Evolutionary conservation across 768 basidiomycete species (phyloP).

Genomic region (Gloeophyllum trabeum): DNA sequence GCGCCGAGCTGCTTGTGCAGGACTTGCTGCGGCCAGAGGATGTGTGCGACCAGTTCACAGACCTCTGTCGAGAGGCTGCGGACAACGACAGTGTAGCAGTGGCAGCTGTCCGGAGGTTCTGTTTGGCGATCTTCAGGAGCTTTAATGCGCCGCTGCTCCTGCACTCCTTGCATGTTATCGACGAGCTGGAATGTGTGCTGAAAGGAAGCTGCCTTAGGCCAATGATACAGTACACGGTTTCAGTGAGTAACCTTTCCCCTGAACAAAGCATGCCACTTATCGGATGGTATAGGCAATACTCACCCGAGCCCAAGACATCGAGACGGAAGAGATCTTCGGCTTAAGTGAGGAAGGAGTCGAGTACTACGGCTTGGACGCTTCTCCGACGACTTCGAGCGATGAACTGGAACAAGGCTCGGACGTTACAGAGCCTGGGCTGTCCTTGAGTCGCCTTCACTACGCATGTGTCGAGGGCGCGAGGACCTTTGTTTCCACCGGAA

Average conservation of each 20-base stretch:
- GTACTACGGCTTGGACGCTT: constrained; percentile 11
- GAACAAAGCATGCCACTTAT: no score
- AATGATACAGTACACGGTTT: constrained; percentile 8
- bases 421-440: constrained; percentile 1
- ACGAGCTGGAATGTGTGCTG: constrained; percentile 9
- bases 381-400: constrained; percentile 4
- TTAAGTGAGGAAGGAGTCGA: constrained; percentile 11
- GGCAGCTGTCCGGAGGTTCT: constrained; percentile 12
- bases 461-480: constrained; percentile 3
- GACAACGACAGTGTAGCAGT: no score
- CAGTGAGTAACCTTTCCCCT: neutral
- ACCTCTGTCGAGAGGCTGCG: no score
- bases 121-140: constrained; percentile 9
- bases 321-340: constrained; percentile 13
- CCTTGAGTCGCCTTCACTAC: neutral
- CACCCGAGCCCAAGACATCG: constrained; percentile 10
- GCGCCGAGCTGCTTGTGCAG: constrained; percentile 13
- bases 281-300: constrained; percentile 9
- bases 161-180: constrained; percentile 7
- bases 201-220: constrained; percentile 9
- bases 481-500: constrained; percentile 22
- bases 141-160: constrained; percentile 12
- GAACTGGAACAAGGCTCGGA: neutral
- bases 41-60: no score
- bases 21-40: constrained; percentile 12